Evolutionary conservation across 2,329 filamentous ascomycete genomes (phyloP), one percentile per base, ranked within the genome.

Genomic region (Cordyceps farinosa): DNA sequence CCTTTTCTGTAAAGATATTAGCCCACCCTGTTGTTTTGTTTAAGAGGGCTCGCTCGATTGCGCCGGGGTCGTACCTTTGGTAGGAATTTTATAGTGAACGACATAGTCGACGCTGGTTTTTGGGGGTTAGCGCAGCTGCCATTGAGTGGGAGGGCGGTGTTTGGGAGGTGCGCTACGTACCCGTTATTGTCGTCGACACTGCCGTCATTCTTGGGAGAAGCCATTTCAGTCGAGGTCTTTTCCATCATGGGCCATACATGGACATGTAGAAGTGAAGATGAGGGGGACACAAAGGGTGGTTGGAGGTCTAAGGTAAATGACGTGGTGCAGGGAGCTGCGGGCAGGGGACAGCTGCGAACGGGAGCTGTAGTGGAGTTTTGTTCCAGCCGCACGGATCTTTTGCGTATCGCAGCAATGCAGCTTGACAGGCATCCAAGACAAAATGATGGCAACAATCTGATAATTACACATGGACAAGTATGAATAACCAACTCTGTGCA

Each of bases 21-120:
- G 58, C 50, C 17, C 30, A n/a, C 3, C 22, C 3, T 17, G 10
- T 4, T n/a, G 2, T 38, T 55, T 10, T 22, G 22, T 22, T 13
- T 15, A 1, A 27, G 2, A 15, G 22, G 40, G 38, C 30, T 61
- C 62, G 59, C 68, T 56, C 65, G 62, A 17, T 38, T 5, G 44
- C 48, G 36, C 15, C 22, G 17, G 22, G n/a, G 27, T 67, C 78
- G 66, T 80, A 90, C 90, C 86, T 63, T 86, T 83, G 51, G 85
- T 80, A 32, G 87, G 84, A 71, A 94, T 88, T 64, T 88, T 82
- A 77, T 91, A 97, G 71, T 87, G 85, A 66, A 97, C 84, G 63
- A 97, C 92, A 81, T 92, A 97, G 80, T 97, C 93, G 65, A 97
- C 91, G 61, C 90, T 85, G 70, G 62, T 47, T 5, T 45, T 30